Evolutionary conservation across 345 rosid species (phyloP).

Genomic region (Lepidium sativum): DNA sequence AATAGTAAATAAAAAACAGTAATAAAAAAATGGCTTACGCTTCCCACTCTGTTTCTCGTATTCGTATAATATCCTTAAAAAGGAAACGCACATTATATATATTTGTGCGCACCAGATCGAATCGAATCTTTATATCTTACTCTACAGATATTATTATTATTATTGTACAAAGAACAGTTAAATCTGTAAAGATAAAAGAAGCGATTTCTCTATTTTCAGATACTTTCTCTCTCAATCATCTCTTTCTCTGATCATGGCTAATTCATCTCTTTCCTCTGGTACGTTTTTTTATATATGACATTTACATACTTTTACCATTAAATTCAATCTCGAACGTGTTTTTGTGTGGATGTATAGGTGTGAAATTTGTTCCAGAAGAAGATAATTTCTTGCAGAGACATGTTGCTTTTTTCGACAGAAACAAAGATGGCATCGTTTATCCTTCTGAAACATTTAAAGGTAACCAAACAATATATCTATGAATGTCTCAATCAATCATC

Average conservation of each 20-base stretch:
- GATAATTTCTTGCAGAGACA: conserved; percentile 59
- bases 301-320: neutral
- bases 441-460: conserved; percentile 82
- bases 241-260: conserved; percentile 11
- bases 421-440: conserved; percentile 67
- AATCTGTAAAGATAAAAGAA: too few species aligned
- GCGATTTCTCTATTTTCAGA: too few species aligned
- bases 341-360: neutral
- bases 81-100: too few species aligned
- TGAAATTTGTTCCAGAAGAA: conserved; percentile 27
- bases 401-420: conserved; percentile 71
- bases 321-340: neutral
- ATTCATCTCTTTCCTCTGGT: conserved; percentile 12
- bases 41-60: too few species aligned
- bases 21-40: too few species aligned
- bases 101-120: too few species aligned
- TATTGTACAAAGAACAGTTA: too few species aligned
- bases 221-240: too few species aligned
- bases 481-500: neutral
- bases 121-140: too few species aligned
- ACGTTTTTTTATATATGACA: neutral
- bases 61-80: too few species aligned
- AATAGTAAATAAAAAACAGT: too few species aligned
- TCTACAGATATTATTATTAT: too few species aligned
- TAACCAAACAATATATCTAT: neutral